These are phyloP conservation scores for Drosera capensis DNA, from an alignment of 148 eudicot genomes.

Conservation along the genomic window DNA sequence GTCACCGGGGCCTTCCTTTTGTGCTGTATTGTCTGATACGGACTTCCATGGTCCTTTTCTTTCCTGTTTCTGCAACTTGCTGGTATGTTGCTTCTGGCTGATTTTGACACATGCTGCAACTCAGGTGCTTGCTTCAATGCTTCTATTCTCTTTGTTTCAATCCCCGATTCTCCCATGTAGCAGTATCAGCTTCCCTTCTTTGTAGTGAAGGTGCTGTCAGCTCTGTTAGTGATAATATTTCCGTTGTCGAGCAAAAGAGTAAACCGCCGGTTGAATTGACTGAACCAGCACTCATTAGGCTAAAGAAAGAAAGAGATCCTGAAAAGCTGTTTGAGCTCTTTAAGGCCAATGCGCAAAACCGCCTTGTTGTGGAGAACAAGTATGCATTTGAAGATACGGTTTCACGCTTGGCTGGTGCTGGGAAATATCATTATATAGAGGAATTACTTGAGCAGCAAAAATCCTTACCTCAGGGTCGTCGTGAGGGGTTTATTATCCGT, in stretches of 20 bases:
- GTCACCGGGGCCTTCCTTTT: too few species aligned
- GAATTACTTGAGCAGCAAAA: slow-evolving; percentile 61
- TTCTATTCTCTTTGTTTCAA: background rate
- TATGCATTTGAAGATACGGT: slow-evolving; percentile 73
- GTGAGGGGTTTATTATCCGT: slow-evolving; percentile 67
- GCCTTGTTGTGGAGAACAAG: slow-evolving; percentile 44
- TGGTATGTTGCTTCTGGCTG: background rate
- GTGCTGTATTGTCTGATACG: too few species aligned
- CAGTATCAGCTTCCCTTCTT: background rate
- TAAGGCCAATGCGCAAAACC: slow-evolving; percentile 47
- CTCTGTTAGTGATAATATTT: background rate
- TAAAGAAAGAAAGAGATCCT: slow-evolving; percentile 65
- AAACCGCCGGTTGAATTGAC: slow-evolving; percentile 12
- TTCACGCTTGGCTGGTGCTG: slow-evolving; percentile 54
- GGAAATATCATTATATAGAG: slow-evolving; percentile 50
- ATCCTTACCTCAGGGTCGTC: slow-evolving; percentile 56
- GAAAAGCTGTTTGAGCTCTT: slow-evolving; percentile 52
- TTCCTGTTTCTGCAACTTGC: too few species aligned
- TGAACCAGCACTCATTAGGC: slow-evolving; percentile 48
- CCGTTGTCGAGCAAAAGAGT: background rate
- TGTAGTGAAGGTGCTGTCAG: background rate
- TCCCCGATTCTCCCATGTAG: background rate
- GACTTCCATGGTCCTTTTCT: too few species aligned
- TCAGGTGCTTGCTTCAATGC: background rate
- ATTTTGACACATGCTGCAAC: background rate